A percentile compares a stretch with the other conserved stretches of the same genome.
Conservation (phyloP, 805 yeast species). For the Kuraishia capsulata region DNA sequence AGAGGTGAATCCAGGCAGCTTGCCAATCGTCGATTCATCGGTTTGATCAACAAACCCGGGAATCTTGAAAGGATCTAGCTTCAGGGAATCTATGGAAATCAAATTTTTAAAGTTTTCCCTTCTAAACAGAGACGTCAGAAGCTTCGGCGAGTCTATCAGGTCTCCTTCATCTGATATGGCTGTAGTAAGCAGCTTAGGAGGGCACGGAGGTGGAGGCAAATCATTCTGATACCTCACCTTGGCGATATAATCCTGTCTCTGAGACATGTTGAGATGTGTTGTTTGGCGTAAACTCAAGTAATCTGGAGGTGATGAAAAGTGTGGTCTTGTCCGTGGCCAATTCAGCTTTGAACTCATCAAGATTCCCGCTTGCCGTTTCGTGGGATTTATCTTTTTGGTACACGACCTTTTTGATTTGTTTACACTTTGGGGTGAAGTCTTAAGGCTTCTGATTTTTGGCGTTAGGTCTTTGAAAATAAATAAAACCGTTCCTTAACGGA, state of each 20-base stretch:
- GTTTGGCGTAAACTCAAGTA: too few species aligned
- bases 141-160: slow-evolving; percentile 37
- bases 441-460: too few species aligned
- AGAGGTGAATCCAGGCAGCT: slow-evolving; percentile 24
- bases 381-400: too few species aligned
- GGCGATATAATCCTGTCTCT: slow-evolving; percentile 69
- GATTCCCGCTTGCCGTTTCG: too few species aligned
- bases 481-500: too few species aligned
- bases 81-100: slow-evolving; percentile 34
- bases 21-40: slow-evolving; percentile 25
- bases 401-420: too few species aligned
- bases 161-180: slow-evolving; percentile 32
- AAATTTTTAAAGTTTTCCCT: slow-evolving; percentile 62
- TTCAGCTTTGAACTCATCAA: too few species aligned
- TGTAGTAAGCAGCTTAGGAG: slow-evolving; percentile 73
- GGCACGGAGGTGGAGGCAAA: slow-evolving; percentile 88
- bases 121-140: slow-evolving; percentile 64
- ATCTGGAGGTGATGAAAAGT: too few species aligned
- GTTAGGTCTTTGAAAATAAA: too few species aligned
- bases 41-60: slow-evolving; percentile 61
- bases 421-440: too few species aligned
- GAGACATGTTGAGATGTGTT: slow-evolving; percentile 3
- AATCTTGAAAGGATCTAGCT: slow-evolving; percentile 57
- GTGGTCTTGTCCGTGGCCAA: too few species aligned
- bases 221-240: slow-evolving; percentile 76